Evolutionary conservation across 2,329 filamentous ascomycete species (phyloP).

Genomic region (Lachnellula hyalina): DNA sequence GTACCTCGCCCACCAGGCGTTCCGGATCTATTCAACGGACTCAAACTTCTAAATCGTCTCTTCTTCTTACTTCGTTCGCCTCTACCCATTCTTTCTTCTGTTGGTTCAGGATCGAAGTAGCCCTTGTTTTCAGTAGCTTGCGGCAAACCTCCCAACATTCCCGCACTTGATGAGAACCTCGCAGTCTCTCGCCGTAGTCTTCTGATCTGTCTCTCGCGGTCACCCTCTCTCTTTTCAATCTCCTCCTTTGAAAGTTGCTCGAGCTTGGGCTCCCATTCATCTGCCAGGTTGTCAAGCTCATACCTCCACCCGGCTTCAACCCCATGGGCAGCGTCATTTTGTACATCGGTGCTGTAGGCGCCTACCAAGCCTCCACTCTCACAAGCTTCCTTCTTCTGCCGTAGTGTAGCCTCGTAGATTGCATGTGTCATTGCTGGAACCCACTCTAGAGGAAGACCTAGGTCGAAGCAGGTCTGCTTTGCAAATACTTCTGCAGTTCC

Average conservation of each 20-base stretch:
- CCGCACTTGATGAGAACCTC: conserved; percentile 79
- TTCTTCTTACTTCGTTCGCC: conserved; percentile 96
- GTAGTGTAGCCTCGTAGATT: conserved; percentile 90
- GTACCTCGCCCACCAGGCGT: conserved; percentile 71
- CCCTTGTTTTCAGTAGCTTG: conserved; percentile 40
- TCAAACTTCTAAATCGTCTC: conserved; percentile 81
- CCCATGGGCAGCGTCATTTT: conserved; percentile 84
- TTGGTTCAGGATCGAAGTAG: conserved; percentile 45
- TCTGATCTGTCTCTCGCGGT: conserved; percentile 85
- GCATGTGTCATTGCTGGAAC: conserved; percentile 90
- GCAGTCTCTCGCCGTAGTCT: conserved; percentile 86
- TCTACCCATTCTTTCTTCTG: conserved; percentile 79
- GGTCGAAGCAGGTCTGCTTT: conserved; percentile 84
- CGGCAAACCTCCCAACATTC: conserved; percentile 72
- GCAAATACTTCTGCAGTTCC: conserved; percentile 91
- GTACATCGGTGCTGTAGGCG: conserved; percentile 67
- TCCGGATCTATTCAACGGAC: conserved; percentile 64
- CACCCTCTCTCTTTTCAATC: conserved; percentile 93
- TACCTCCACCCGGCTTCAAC: conserved; percentile 88
- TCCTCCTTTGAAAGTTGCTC: conserved; percentile 86
- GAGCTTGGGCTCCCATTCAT: conserved; percentile 79
- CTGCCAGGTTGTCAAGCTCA: conserved; percentile 81
- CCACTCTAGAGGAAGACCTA: conserved; percentile 89
- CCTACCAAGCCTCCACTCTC: conserved; percentile 84
- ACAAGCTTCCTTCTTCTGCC: conserved; percentile 92